A percentile compares a stretch with the other conserved stretches of the same genome.
These are phyloP conservation scores for Populus nigra DNA, from an alignment of 345 rosid genomes.

Conservation along the genomic window DNA sequence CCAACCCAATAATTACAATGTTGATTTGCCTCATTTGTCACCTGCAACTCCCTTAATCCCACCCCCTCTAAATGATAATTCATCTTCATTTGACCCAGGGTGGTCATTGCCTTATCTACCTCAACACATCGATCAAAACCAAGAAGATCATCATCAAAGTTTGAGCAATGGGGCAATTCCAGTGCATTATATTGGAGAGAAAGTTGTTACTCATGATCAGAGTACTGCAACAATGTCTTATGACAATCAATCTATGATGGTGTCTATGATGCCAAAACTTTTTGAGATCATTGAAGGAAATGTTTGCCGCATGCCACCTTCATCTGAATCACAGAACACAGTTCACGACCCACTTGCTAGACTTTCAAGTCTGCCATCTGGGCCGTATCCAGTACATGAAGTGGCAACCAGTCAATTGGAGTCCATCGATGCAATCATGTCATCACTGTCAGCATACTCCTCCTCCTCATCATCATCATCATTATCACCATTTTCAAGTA, in stretches of 20 bases:
- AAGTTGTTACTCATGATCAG: conserved; percentile 25
- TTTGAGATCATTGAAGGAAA: conserved; percentile 56
- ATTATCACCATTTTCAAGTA: conserved; percentile 37
- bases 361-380: conserved; percentile 32
- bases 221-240: conserved; percentile 23
- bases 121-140: conserved; percentile 23
- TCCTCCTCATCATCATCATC: conserved; percentile 40
- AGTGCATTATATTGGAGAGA: conserved; percentile 4
- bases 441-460: conserved; percentile 38
- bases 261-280: conserved; percentile 46
- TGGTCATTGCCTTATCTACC: conserved; percentile 33
- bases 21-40: conserved; percentile 23
- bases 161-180: conserved; percentile 15
- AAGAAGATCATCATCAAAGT: conserved; percentile 19
- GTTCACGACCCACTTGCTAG: conserved; percentile 24
- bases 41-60: conserved; percentile 14
- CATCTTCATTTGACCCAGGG: conserved; percentile 26
- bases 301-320: conserved; percentile 17
- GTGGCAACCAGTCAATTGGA: conserved; percentile 42
- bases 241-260: conserved; percentile 6
- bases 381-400: conserved; percentile 23
- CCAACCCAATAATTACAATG: conserved; percentile 13
- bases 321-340: conserved; percentile 29
- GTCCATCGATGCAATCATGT: conserved; percentile 55
- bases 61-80: neutral